Evolutionary conservation across 2,329 filamentous ascomycete genomes (phyloP), one percentile per base, ranked within the genome.

Genomic region (Sporothrix protearum): DNA sequence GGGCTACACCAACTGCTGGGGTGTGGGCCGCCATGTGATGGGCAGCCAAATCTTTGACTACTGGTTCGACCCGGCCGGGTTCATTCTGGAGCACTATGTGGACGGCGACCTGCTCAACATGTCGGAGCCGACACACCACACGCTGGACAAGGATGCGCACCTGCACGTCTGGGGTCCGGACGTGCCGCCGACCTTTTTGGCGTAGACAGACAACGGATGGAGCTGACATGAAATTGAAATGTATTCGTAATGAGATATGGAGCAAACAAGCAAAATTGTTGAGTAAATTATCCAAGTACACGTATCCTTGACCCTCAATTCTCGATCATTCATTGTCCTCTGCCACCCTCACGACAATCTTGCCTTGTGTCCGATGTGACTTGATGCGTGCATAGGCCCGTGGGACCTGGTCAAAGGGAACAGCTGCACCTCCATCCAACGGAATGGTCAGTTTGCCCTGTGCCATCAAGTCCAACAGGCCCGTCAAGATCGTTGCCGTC

Each of bases 31-130:
- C 69, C 90, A 92, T 81, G 85, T 92, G 28, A 83, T 92, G 75
- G 90, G 90, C 3, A 88, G 85, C 74, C 90, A 92, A 80, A 87
- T 92, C 68, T 93, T 92, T 75, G 89, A 92, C 76, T 92, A 91
- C 78, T 91, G 89, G 89, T 89, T 87, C 76, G 89, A 91, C 79
- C 86, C 86, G 0, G 84, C 82, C 2, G 82, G 83, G 0, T 89
- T 90, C 76, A 90, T 91, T 79, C 81, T 91, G 76, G 89, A 91
- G 80, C 89, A 91, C 78, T 92, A 92, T 76, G 87, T 89, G 19
- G 90, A 92, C 77, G 90, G 90, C 0, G 90, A 92, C 79, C 76
- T 90, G 74, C 84, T 92, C 1, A 82, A 87, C 72, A 82, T 87
- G 73, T 85, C 82, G 22, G 83, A 86, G 53, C 84, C 82, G 25